These are phyloP conservation scores for Tetrahymena malaccensis DNA, from an alignment of 73 alveolate species.

Conservation along the genomic window DNA sequence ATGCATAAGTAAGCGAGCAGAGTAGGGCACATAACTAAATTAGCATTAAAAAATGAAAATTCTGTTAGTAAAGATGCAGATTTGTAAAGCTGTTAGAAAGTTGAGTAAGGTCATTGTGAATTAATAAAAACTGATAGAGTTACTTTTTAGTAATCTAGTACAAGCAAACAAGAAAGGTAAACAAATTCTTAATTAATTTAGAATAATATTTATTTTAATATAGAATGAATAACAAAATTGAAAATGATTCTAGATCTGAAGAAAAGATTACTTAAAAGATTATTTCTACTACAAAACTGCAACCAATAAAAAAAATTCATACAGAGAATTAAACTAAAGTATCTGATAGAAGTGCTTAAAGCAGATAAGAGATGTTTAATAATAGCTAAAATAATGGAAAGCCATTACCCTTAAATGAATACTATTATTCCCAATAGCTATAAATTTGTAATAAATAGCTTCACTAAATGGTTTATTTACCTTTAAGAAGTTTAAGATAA, in stretches of 20 bases:
- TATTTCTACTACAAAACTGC: neutral
- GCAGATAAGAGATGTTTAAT: too few species aligned
- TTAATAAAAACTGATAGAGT: neutral
- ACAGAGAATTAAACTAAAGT: neutral
- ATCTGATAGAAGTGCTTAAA: neutral
- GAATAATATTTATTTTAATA: too few species aligned
- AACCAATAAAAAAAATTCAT: neutral
- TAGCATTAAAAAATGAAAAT: neutral
- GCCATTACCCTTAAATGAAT: neutral
- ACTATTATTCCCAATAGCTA: neutral
- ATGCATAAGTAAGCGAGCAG: neutral
- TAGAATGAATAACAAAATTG: neutral
- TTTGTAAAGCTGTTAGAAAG: neutral
- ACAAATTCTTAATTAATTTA: too few species aligned
- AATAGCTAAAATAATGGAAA: neutral
- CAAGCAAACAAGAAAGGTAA: neutral
- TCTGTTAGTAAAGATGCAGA: neutral
- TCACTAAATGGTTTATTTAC: neutral
- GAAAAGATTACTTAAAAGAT: neutral
- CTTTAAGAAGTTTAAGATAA: neutral
- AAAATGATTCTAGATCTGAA: neutral
- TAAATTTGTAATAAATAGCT: neutral
- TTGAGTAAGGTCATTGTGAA: neutral
- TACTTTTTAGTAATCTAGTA: neutral
- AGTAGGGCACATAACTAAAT: neutral